These are phyloP conservation scores for Chalara sp. DNA, from an alignment of 2,329 filamentous ascomycete genomes.

Conservation along the genomic window DNA sequence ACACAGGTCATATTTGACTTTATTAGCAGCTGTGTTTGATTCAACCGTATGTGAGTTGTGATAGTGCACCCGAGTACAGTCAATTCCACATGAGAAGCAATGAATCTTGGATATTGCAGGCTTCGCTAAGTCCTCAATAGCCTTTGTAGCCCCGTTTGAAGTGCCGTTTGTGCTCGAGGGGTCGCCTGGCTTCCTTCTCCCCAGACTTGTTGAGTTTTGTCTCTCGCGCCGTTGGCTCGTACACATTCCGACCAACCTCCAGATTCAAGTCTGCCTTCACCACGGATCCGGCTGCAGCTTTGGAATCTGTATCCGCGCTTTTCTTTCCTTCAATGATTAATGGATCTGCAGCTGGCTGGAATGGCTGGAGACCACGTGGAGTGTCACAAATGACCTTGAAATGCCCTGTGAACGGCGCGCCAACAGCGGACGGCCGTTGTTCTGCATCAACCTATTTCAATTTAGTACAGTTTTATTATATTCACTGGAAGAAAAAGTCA, in stretches of 20 bases:
- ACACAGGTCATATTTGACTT: conserved; percentile 79
- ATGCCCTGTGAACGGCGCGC: conserved; percentile 93
- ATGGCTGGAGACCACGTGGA: conserved; percentile 86
- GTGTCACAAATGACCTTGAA: conserved; percentile 96
- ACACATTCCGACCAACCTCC: conserved; percentile 92
- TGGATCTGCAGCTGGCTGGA: conserved; percentile 82
- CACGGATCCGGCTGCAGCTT: conserved; percentile 59
- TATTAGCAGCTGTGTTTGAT: conserved; percentile 30
- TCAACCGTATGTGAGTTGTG: conserved; percentile 53
- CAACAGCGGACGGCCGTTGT: conserved; percentile 88
- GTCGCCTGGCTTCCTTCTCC: conserved; percentile 67
- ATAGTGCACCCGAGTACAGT: conserved; percentile 71
- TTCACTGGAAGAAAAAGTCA: conserved; percentile 1
- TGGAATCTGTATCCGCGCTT: conserved; percentile 38
- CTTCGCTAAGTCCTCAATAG: conserved; percentile 55
- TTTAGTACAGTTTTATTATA: not conserved
- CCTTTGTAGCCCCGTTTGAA: conserved; percentile 31
- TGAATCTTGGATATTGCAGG: conserved; percentile 63
- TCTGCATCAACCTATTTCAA: conserved; percentile 79
- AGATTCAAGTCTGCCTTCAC: conserved; percentile 77
- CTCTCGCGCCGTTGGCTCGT: conserved; percentile 85
- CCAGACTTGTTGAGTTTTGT: conserved; percentile 56
- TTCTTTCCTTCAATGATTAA: conserved; percentile 55
- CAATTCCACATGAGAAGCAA: conserved; percentile 87
- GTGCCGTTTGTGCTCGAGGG: conserved; percentile 59